A percentile compares a stretch with the other conserved stretches of the same genome.
phyloP scores from a whole-genome alignment of 2,329 filamentous ascomycete species.

The Pleurostoma richardsiae region DNA sequence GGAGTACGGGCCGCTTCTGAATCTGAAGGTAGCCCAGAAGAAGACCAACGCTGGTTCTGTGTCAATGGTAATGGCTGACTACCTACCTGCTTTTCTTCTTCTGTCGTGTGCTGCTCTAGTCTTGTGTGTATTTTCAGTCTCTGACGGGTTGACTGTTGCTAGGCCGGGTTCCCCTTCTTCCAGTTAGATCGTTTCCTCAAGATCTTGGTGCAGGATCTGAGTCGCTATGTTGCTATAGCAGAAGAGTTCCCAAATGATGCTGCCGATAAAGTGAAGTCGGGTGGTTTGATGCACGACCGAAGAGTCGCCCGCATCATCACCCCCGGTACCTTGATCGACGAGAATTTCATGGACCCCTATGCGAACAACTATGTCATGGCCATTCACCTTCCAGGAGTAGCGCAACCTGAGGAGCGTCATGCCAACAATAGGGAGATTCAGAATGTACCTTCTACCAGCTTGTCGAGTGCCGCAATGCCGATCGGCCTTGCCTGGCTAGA shows the following conservation, averaged over 20 bases:
- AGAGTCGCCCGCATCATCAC: constrained; percentile 84
- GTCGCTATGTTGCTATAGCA: constrained; percentile 86
- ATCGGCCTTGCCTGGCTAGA: constrained; percentile 92
- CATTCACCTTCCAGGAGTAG: constrained; percentile 49
- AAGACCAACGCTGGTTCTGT: constrained; percentile 75
- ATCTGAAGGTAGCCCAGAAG: constrained; percentile 79
- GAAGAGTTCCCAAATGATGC: constrained; percentile 82
- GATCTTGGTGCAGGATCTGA: constrained; percentile 83
- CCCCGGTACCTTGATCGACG: constrained; percentile 91
- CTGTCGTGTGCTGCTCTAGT: constrained; percentile 1
- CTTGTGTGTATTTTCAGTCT: constrained; percentile 10
- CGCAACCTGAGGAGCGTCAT: not conserved
- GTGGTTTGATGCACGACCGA: constrained; percentile 79
- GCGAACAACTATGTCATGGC: constrained; percentile 90
- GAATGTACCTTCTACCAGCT: constrained; percentile 6
- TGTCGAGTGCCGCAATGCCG: constrained; percentile 21
- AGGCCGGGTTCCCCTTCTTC: constrained; percentile 90
- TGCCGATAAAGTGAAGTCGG: constrained; percentile 65
- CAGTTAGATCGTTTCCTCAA: constrained; percentile 93
- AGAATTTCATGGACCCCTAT: constrained; percentile 93
- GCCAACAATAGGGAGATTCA: not conserved
- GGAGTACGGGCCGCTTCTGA: constrained; percentile 78
- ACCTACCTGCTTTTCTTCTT: not conserved
- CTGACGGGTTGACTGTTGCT: constrained; percentile 17
- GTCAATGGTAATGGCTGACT: constrained; percentile 65